Conservation (phyloP, 129 eudicot genomes). For the Flaveria ramosissima region DNA sequence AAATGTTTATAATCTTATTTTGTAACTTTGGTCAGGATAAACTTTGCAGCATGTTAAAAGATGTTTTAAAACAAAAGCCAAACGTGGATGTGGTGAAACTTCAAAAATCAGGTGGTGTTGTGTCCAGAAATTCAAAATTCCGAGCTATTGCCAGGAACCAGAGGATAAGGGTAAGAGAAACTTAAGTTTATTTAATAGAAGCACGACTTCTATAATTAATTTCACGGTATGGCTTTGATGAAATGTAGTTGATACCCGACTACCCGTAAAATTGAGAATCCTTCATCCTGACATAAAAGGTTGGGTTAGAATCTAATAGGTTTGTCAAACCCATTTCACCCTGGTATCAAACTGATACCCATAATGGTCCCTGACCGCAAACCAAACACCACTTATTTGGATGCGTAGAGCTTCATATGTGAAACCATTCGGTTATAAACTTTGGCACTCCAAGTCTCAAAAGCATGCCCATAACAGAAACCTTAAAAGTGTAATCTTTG, state of each 20-base stretch:
- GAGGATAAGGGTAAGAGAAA: slow-evolving; percentile 67
- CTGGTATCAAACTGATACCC: background rate
- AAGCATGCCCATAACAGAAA: no score
- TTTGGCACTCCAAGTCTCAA: no score
- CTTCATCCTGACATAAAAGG: background rate
- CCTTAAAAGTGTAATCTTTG: no score
- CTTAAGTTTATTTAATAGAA: background rate
- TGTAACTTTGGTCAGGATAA: slow-evolving; percentile 64
- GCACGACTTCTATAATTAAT: background rate
- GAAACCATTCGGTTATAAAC: no score
- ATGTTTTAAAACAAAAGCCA: slow-evolving; percentile 69
- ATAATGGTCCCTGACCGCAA: background rate
- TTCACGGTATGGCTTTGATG: background rate
- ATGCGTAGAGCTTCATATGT: no score
- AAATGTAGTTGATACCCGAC: background rate
- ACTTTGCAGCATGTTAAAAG: slow-evolving; percentile 96
- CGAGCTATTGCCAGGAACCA: slow-evolving; percentile 68
- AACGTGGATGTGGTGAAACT: slow-evolving; percentile 96
- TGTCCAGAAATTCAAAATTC: slow-evolving; percentile 76
- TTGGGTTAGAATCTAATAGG: background rate
- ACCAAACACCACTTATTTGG: slow-evolving; percentile 4
- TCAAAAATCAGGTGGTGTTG: slow-evolving; percentile 95
- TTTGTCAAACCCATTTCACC: background rate
- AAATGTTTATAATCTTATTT: background rate
- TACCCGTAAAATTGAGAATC: background rate